phyloP scores from a whole-genome alignment of 2,329 filamentous ascomycete genomes.

The Ophiocordyceps camponoti-saundersi region DNA sequence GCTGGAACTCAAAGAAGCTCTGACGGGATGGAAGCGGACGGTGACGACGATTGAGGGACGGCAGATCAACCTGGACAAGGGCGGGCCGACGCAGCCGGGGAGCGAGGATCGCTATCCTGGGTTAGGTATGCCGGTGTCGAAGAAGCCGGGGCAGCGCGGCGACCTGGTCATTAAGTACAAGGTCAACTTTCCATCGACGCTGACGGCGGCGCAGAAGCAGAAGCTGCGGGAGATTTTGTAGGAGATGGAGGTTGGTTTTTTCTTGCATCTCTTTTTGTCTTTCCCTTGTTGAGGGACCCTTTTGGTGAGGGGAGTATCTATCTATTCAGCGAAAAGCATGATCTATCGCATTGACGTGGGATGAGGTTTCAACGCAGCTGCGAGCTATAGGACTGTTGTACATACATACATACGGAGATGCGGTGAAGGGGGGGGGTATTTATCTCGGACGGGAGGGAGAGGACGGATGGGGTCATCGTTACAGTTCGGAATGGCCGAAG shows the following conservation, averaged over 20 bases:
- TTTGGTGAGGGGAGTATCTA: neutral
- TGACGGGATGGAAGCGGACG: constrained; percentile 88
- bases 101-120: constrained; percentile 67
- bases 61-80: constrained; percentile 61
- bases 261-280: neutral
- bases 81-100: constrained; percentile 72
- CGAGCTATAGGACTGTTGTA: too few species aligned
- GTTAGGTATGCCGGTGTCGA: constrained; percentile 88
- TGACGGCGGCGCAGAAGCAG: constrained; percentile 66
- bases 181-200: constrained; percentile 71
- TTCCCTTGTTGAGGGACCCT: too few species aligned
- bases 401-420: too few species aligned
- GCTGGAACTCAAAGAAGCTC: constrained; percentile 76
- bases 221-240: constrained; percentile 64
- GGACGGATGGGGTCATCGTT: too few species aligned
- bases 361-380: too few species aligned
- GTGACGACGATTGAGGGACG: constrained; percentile 87
- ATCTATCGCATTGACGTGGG: too few species aligned
- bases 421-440: too few species aligned
- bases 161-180: constrained; percentile 83
- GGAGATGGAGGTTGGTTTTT: neutral
- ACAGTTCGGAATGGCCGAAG: too few species aligned
- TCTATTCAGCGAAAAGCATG: neutral
- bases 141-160: constrained; percentile 69
- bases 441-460: too few species aligned